A percentile compares a stretch with the other conserved stretches of the same genome.
Conservation (phyloP, 257 asterid species). For the Agastache rugosa region DNA sequence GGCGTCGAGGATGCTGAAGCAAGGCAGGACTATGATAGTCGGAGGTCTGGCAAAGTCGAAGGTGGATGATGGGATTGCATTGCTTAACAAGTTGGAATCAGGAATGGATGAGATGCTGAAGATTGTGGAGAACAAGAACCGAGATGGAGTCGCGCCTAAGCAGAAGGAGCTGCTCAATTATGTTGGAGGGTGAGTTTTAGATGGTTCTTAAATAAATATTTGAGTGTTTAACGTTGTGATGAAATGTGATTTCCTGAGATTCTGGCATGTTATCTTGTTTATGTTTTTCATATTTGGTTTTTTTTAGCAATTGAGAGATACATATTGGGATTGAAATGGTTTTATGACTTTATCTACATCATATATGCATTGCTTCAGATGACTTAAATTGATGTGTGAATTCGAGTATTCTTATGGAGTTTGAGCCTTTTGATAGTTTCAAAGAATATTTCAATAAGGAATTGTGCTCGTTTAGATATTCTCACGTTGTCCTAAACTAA, state of each 20-base stretch:
- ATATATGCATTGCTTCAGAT: background rate
- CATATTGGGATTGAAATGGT: constrained; percentile 7
- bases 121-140: constrained; percentile 76
- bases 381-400: background rate
- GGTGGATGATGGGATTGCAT: constrained; percentile 73
- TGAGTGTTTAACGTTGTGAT: background rate
- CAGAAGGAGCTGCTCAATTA: constrained; percentile 94
- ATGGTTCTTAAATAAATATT: background rate
- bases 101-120: constrained; percentile 81
- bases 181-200: constrained; percentile 87
- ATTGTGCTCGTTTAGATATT: background rate
- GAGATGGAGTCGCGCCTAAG: constrained; percentile 84
- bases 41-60: constrained; percentile 87
- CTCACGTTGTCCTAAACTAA: background rate
- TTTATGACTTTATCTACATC: constrained; percentile 20
- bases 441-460: background rate
- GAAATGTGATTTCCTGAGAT: background rate
- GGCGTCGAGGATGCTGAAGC: constrained; percentile 82
- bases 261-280: background rate
- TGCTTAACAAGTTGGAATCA: constrained; percentile 81
- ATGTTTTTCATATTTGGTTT: background rate
- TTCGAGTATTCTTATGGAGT: background rate
- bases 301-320: background rate
- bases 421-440: background rate
- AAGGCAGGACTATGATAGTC: constrained; percentile 76